Evolutionary conservation across 768 basidiomycete species (phyloP).

Genomic region (Amanita brunnescens): DNA sequence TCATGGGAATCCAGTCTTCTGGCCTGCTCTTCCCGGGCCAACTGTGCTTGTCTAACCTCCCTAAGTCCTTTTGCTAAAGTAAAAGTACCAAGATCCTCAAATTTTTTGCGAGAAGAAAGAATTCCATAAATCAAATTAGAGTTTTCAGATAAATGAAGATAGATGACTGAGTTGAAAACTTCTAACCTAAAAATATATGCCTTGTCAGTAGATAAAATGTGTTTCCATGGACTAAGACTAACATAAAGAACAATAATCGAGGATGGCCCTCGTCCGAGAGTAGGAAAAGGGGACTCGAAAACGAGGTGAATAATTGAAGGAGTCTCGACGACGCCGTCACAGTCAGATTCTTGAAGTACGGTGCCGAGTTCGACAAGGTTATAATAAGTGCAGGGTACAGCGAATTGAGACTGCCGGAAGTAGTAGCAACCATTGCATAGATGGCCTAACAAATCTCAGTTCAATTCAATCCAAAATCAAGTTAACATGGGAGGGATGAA

Average conservation of each 20-base stretch:
- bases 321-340: conserved; percentile 78
- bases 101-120: conserved; percentile 71
- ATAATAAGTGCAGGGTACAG: conserved; percentile 92
- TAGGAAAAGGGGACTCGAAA: conserved; percentile 83
- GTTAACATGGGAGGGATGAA: neutral
- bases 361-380: conserved; percentile 79
- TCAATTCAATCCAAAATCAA: conserved; percentile 7
- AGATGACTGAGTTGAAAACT: conserved; percentile 79
- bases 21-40: conserved; percentile 62
- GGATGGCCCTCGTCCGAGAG: conserved; percentile 95
- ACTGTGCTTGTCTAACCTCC: conserved; percentile 70
- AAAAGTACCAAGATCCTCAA: conserved; percentile 89
- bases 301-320: conserved; percentile 84
- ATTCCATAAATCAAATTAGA: conserved; percentile 85
- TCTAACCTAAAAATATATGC: conserved; percentile 67
- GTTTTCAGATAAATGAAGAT: conserved; percentile 73
- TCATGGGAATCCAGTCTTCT: conserved; percentile 32
- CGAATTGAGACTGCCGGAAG: conserved; percentile 71
- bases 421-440: conserved; percentile 84
- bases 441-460: conserved; percentile 55
- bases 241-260: conserved; percentile 87
- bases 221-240: neutral
- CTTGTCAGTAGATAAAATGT: neutral
- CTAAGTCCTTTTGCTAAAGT: conserved; percentile 79
- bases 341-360: conserved; percentile 75